A percentile compares a stretch with the other conserved stretches of the same genome.
Conservation (phyloP, 2,329 filamentous ascomycete genomes). For the Fusarium sp. region DNA sequence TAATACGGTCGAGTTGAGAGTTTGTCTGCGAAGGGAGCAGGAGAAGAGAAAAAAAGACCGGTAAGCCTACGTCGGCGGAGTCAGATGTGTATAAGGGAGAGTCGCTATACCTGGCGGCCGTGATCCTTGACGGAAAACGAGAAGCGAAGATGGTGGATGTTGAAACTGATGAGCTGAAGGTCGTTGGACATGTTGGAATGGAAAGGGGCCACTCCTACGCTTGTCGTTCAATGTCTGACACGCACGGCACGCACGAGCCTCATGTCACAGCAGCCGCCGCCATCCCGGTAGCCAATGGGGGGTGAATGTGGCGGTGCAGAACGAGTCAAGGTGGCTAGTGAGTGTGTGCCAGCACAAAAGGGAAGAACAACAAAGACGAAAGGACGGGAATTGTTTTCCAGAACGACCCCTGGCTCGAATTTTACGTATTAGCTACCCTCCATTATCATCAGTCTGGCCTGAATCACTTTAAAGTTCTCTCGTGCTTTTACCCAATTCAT, state of each 20-base stretch:
- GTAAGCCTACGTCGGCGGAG: too few species aligned
- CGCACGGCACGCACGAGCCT: slow-evolving; percentile 16
- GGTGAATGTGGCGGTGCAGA: slow-evolving; percentile 34
- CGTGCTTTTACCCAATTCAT: neutral
- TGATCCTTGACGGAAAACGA: slow-evolving; percentile 7
- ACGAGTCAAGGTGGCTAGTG: slow-evolving; percentile 28
- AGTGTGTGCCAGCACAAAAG: neutral
- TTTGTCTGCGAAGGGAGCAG: too few species aligned
- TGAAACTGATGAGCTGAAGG: slow-evolving; percentile 18
- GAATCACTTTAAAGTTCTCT: neutral
- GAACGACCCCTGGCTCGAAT: neutral
- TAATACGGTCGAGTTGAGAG: too few species aligned
- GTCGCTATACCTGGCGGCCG: slow-evolving; percentile 5
- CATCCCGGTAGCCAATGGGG: slow-evolving; percentile 32
- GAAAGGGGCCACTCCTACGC: slow-evolving; percentile 34
- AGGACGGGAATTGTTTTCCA: neutral
- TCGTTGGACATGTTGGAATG: slow-evolving; percentile 27
- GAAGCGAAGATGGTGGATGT: slow-evolving; percentile 13
- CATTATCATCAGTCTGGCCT: neutral
- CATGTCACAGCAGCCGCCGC: neutral
- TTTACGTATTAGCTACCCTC: neutral
- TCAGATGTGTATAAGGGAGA: too few species aligned
- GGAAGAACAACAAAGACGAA: neutral
- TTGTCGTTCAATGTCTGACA: slow-evolving; percentile 27
- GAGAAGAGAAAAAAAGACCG: too few species aligned